A percentile compares a stretch with the other conserved stretches of the same genome.
These are phyloP conservation scores for Saccharomycopsis javanensis DNA, from an alignment of 805 yeast genomes.

Conservation along the genomic window DNA sequence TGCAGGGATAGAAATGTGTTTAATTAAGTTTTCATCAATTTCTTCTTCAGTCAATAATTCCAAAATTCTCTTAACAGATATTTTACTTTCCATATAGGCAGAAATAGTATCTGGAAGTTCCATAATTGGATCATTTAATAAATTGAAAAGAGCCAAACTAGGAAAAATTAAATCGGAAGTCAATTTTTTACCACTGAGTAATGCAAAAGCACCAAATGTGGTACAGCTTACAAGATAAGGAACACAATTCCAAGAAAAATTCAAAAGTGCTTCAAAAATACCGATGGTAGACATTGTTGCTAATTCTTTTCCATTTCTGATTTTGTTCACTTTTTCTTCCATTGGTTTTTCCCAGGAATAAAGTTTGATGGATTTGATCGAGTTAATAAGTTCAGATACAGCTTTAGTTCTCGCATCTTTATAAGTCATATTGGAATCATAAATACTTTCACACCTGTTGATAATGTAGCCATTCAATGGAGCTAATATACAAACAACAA, in stretches of 20 bases:
- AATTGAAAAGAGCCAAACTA: conserved; percentile 49
- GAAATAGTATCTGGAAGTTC: conserved; percentile 50
- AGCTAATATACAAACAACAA: conserved; percentile 42
- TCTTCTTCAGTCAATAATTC: conserved; percentile 40
- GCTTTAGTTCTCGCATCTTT: conserved; percentile 52
- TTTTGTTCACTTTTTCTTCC: conserved; percentile 39
- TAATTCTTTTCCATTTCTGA: conserved; percentile 52
- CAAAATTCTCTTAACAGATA: conserved; percentile 45
- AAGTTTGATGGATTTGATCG: conserved; percentile 55
- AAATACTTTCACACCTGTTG: conserved; percentile 34
- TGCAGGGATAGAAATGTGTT: not conserved
- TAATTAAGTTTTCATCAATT: conserved; percentile 28
- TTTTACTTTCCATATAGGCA: conserved; percentile 47
- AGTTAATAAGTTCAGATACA: conserved; percentile 48
- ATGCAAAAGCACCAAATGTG: conserved; percentile 46
- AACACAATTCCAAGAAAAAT: conserved; percentile 53
- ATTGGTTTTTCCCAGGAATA: conserved; percentile 66
- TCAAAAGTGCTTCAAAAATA: conserved; percentile 34
- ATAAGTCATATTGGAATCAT: conserved; percentile 48
- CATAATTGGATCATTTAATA: conserved; percentile 49
- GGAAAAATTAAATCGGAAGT: conserved; percentile 66
- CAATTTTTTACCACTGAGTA: conserved; percentile 37
- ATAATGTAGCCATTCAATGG: conserved; percentile 47
- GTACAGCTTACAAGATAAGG: conserved; percentile 58
- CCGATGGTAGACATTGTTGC: conserved; percentile 41